Percentiles rank a stretch among this genome's conserved stretches.
Evolutionary conservation across 78 protist genomes (phyloP).

Genomic region (Chrysochromulina parva): DNA sequence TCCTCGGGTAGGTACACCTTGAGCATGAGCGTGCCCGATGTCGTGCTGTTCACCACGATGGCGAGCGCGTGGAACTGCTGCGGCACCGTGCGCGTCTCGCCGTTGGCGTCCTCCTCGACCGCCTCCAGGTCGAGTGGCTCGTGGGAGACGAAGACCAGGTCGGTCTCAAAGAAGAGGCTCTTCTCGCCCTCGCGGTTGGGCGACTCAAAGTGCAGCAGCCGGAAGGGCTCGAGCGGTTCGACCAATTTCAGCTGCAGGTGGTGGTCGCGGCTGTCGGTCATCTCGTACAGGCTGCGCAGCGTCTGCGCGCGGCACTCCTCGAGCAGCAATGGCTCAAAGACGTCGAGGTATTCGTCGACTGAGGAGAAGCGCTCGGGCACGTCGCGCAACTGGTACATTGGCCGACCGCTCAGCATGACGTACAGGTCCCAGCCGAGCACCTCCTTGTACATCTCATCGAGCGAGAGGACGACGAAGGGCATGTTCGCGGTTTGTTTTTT

Average conservation of each 20-base stretch:
- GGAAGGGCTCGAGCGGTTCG: not conserved
- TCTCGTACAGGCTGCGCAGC: not conserved
- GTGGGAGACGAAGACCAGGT: not conserved
- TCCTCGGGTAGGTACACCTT: not conserved
- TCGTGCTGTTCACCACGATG: not conserved
- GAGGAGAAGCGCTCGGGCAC: not conserved
- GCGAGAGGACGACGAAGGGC: not conserved
- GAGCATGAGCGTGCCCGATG: not conserved
- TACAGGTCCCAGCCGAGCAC: slow-evolving; percentile 1
- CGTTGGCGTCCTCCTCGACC: not conserved
- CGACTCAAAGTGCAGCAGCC: not conserved
- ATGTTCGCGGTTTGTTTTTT: not conserved
- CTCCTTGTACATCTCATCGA: slow-evolving; percentile 23
- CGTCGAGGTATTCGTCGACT: slow-evolving; percentile 3
- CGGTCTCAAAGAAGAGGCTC: not conserved
- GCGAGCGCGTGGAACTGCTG: slow-evolving; percentile 19
- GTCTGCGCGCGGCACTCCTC: slow-evolving; percentile 20
- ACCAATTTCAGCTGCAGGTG: not conserved
- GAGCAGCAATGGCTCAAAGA: not conserved
- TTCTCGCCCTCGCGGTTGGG: not conserved
- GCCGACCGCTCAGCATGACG: not conserved
- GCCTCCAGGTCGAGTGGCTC: not conserved
- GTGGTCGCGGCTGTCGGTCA: not conserved
- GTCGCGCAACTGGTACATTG: not conserved
- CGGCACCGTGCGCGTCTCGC: not conserved